Conservation (phyloP, 352 stramenopile genomes). For the Phytopythium litorale region DNA sequence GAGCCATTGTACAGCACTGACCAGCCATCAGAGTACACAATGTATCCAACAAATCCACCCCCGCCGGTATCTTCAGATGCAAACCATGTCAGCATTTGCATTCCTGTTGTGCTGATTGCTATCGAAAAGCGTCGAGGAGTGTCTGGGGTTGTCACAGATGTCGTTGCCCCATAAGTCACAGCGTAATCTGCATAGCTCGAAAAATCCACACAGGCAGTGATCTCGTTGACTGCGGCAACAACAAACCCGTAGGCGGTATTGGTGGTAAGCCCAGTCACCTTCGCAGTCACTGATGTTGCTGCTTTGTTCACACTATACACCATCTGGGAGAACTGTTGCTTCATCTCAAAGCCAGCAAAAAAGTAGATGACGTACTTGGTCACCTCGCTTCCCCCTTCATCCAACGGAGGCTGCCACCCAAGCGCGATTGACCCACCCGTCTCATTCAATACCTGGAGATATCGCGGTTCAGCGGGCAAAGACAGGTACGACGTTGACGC, state of each 20-base stretch:
- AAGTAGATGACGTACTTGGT: constrained; percentile 43
- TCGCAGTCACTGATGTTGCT: constrained; percentile 20
- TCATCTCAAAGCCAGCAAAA: constrained; percentile 29
- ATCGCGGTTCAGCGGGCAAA: constrained; percentile 31
- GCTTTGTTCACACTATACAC: constrained; percentile 19
- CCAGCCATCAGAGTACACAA: constrained; percentile 25
- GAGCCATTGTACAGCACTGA: constrained; percentile 41
- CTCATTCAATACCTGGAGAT: constrained; percentile 18
- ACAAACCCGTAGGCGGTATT: constrained; percentile 56
- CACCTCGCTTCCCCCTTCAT: constrained; percentile 52
- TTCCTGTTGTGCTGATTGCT: constrained; percentile 24
- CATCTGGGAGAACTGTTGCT: constrained; percentile 29
- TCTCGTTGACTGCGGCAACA: constrained; percentile 48
- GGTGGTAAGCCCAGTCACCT: constrained; percentile 34
- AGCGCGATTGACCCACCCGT: constrained; percentile 37
- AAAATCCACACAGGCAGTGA: constrained; percentile 35
- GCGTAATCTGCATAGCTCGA: constrained; percentile 20
- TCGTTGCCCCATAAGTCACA: constrained; percentile 33
- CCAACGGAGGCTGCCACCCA: constrained; percentile 38
- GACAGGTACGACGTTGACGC: constrained; percentile 37
- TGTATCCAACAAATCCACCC: constrained; percentile 23
- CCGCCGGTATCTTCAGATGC: constrained; percentile 38
- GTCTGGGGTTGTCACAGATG: constrained; percentile 24
- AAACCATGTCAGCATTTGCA: constrained; percentile 41
- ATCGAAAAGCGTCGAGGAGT: constrained; percentile 29